A percentile compares a stretch with the other conserved stretches of the same genome.
Conservation (phyloP, 2,329 filamentous ascomycete genomes). For the Aspergillus sp. region DNA sequence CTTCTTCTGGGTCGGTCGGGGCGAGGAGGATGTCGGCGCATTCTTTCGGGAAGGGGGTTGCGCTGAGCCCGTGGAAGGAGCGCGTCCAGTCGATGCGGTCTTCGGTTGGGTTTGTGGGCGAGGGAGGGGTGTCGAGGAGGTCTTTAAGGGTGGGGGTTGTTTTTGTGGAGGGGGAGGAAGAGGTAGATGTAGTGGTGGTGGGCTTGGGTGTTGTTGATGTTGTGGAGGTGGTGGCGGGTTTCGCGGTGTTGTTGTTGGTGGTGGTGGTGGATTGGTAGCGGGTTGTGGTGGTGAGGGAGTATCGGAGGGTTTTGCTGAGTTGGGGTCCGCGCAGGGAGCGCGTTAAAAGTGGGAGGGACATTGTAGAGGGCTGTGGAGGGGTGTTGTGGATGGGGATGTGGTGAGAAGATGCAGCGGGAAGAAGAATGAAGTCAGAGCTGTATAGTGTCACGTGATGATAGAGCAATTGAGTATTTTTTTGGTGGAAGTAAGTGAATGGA, state of each 20-base stretch:
- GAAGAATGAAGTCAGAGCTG: slow-evolving; percentile 15
- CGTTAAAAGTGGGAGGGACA: slow-evolving; percentile 3
- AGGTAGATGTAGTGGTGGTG: background rate
- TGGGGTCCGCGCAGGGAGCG: slow-evolving; percentile 10
- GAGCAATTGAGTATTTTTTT: too few species aligned
- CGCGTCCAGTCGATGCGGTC: slow-evolving; percentile 75
- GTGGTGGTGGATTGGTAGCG: slow-evolving; percentile 32
- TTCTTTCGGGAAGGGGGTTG: slow-evolving; percentile 69
- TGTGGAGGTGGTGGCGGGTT: slow-evolving; percentile 27
- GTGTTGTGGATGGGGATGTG: background rate
- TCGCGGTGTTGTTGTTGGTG: slow-evolving; percentile 37
- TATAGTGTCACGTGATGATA: slow-evolving; percentile 30
- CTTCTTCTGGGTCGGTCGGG: slow-evolving; percentile 69
- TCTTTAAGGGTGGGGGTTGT: slow-evolving; percentile 28
- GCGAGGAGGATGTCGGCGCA: slow-evolving; percentile 68
- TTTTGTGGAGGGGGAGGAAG: background rate
- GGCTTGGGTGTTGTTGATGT: background rate
- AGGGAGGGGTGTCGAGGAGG: slow-evolving; percentile 38
- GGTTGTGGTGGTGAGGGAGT: slow-evolving; percentile 26
- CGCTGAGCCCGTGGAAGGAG: slow-evolving; percentile 78
- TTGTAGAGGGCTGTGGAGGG: slow-evolving; percentile 14
- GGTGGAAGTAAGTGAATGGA: too few species aligned
- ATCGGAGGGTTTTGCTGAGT: slow-evolving; percentile 17
- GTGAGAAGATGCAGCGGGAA: background rate
- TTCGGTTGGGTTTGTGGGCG: slow-evolving; percentile 30